Evolutionary conservation across 306 rosid species (phyloP).

Genomic region (Begonia masoniana): DNA sequence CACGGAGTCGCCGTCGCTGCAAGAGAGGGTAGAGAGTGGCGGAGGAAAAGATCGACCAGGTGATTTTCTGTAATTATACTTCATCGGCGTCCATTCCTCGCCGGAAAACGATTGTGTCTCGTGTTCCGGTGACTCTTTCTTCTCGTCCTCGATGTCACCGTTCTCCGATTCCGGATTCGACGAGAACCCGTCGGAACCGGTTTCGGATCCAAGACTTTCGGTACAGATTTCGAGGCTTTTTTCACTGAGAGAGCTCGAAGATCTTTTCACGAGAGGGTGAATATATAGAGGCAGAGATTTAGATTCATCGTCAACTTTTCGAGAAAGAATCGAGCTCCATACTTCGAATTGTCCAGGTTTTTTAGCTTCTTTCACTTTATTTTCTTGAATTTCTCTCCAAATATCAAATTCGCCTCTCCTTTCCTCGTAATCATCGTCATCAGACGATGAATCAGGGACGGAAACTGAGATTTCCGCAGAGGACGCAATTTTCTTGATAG

Average conservation of each 20-base stretch:
- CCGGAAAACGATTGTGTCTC: neutral
- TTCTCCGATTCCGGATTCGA: constrained; percentile 33
- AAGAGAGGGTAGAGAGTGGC: constrained; percentile 3
- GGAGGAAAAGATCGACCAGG: constrained; percentile 7
- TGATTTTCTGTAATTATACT: constrained; percentile 6
- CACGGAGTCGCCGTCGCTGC: constrained; percentile 1
- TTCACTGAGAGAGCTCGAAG: constrained; percentile 34
- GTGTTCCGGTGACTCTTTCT: neutral
- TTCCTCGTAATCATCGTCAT: constrained; percentile 3
- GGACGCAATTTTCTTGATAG: constrained; percentile 43
- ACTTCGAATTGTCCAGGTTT: constrained; percentile 22
- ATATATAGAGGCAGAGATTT: constrained; percentile 44
- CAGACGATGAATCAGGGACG: constrained; percentile 10
- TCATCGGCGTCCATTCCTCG: constrained; percentile 14
- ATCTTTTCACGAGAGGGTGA: constrained; percentile 68
- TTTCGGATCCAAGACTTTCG: constrained; percentile 85
- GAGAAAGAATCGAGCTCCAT: constrained; percentile 46
- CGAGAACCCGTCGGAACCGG: constrained; percentile 68
- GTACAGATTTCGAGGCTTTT: constrained; percentile 78
- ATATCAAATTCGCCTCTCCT: constrained; percentile 24
- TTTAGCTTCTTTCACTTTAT: constrained; percentile 15
- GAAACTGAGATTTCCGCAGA: constrained; percentile 25
- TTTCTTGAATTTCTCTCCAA: constrained; percentile 37
- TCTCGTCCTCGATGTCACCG: constrained; percentile 12
- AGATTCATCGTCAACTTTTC: constrained; percentile 21